A percentile compares a stretch with the other conserved stretches of the same genome.
Evolutionary conservation across 768 basidiomycete species (phyloP).

Genomic region (Mycena amicta): DNA sequence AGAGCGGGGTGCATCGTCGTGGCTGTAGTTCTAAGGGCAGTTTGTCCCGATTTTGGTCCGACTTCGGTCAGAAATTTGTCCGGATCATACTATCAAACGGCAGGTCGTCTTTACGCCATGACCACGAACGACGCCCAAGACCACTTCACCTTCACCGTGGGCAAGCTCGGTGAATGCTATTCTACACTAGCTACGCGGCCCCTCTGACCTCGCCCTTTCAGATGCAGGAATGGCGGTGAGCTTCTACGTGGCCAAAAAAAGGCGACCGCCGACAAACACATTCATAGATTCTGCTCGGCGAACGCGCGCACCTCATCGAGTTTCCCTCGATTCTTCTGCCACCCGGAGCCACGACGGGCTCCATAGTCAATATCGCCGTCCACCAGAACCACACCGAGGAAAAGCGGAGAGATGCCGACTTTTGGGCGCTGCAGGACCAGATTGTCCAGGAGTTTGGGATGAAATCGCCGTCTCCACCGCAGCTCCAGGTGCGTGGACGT

Average conservation of each 20-base stretch:
- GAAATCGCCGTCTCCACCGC: slow-evolving; percentile 66
- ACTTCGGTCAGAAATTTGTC: too few relatives aligned
- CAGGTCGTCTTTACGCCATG: too few relatives aligned
- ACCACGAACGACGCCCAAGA: too few relatives aligned
- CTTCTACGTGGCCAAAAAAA: slow-evolving; percentile 9
- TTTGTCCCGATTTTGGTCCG: too few relatives aligned
- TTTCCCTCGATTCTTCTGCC: slow-evolving; percentile 96
- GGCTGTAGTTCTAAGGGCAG: too few relatives aligned
- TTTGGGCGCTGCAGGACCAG: slow-evolving; percentile 81
- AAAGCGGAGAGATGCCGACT: slow-evolving; percentile 75
- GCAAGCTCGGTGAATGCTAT: slow-evolving; percentile 79
- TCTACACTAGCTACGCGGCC: slow-evolving; percentile 40
- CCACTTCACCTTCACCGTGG: slow-evolving; percentile 91
- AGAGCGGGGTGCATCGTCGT: neutral
- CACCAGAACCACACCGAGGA: slow-evolving; percentile 87
- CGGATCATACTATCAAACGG: too few relatives aligned
- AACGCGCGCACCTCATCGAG: slow-evolving; percentile 94
- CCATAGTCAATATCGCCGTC: slow-evolving; percentile 96
- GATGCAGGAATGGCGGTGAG: slow-evolving; percentile 94
- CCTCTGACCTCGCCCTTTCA: slow-evolving; percentile 28
- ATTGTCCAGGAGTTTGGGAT: slow-evolving; percentile 79
- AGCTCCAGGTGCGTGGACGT: slow-evolving; percentile 67
- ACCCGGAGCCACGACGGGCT: slow-evolving; percentile 88
- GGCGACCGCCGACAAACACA: neutral
- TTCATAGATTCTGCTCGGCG: slow-evolving; percentile 83